Percentiles rank a stretch among this genome's conserved stretches.
Evolutionary conservation across 2,329 filamentous ascomycete species (phyloP).

Genomic region (Penicillium sp.): DNA sequence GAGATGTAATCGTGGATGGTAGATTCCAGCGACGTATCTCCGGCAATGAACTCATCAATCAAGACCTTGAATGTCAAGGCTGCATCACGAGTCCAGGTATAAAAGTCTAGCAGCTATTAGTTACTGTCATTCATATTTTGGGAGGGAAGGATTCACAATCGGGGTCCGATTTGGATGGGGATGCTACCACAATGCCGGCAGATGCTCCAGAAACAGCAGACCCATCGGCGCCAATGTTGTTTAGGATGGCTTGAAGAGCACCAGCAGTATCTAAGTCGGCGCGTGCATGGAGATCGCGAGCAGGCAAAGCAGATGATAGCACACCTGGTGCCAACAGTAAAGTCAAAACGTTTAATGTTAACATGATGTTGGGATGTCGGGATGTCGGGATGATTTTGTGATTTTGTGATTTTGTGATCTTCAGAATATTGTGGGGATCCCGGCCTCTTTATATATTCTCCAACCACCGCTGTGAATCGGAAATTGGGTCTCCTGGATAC

Average conservation of each 20-base stretch:
- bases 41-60: neutral
- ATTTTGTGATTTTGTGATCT: neutral
- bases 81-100: constrained; percentile 2
- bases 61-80: neutral
- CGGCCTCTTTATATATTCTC: neutral
- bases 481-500: neutral
- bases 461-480: neutral
- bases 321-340: neutral
- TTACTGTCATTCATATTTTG: neutral
- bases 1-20: neutral
- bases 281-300: neutral
- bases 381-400: neutral
- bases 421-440: neutral
- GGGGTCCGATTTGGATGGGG: neutral
- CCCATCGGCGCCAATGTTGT: neutral
- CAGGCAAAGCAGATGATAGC: neutral
- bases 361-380: neutral
- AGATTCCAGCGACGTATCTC: neutral
- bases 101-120: neutral
- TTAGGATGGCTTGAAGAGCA: neutral
- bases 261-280: neutral
- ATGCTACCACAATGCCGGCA: neutral
- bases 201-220: neutral
- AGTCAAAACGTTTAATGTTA: neutral
- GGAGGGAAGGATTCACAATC: neutral